Conservation (phyloP, 129 eudicot species). For the Pulicaria dysenterica region DNA sequence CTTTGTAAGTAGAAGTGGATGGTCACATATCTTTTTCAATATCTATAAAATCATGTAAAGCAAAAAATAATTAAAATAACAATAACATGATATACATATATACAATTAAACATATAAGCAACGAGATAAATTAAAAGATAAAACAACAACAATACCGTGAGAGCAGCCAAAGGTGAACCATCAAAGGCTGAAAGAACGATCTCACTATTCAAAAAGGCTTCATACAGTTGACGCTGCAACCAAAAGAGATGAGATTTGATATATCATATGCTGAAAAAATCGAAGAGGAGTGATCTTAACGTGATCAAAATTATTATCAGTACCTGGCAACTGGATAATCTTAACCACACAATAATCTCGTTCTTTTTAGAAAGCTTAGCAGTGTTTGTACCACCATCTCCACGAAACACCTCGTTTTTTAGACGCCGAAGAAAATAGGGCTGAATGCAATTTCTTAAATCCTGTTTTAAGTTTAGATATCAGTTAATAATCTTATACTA, state of each 20-base stretch:
- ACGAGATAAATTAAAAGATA: slow-evolving; percentile 2
- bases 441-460: slow-evolving; percentile 82
- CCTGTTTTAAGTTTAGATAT: slow-evolving; percentile 44
- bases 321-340: slow-evolving; percentile 80
- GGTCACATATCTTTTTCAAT: slow-evolving; percentile 94
- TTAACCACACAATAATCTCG: slow-evolving; percentile 90
- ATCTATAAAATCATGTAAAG: slow-evolving; percentile 45
- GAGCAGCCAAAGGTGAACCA: slow-evolving; percentile 98
- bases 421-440: slow-evolving; percentile 93
- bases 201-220: slow-evolving; percentile 94
- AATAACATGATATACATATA: not conserved
- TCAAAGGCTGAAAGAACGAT: slow-evolving; percentile 93
- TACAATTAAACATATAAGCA: not conserved
- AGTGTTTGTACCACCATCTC: slow-evolving; percentile 42
- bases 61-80: slow-evolving; percentile 5
- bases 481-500: not conserved
- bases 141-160: slow-evolving; percentile 61
- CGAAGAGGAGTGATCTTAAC: not conserved
- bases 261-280: not conserved
- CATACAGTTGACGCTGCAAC: slow-evolving; percentile 81
- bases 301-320: not conserved
- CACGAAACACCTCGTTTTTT: slow-evolving; percentile 83
- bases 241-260: slow-evolving; percentile 15
- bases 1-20: slow-evolving; percentile 86
- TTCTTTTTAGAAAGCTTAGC: slow-evolving; percentile 84